A percentile compares a stretch with the other conserved stretches of the same genome.
phyloP scores from a whole-genome alignment of 257 asterid genomes.

The Gentiana straminea region DNA sequence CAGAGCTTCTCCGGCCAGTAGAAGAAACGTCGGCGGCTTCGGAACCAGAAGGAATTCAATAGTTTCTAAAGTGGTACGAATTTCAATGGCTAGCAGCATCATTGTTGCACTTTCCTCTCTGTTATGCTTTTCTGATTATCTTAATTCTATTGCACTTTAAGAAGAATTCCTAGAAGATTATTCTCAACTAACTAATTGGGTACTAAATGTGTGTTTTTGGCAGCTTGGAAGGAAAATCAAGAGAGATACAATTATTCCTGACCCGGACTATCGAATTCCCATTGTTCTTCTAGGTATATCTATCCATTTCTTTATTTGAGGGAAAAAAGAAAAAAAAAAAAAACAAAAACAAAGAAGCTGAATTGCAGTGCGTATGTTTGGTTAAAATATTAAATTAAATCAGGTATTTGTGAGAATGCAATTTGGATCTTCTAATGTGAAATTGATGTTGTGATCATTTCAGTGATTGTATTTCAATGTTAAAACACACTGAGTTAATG shows the following conservation, averaged over 20 bases:
- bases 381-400: too few relatives aligned
- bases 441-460: too few relatives aligned
- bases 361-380: too few relatives aligned
- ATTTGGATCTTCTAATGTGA: too few relatives aligned
- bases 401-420: too few relatives aligned
- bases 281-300: conserved; percentile 56
- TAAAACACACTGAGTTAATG: too few relatives aligned
- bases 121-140: too few relatives aligned
- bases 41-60: conserved; percentile 26
- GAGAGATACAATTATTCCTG: conserved; percentile 67
- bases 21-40: conserved; percentile 13
- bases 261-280: conserved; percentile 83
- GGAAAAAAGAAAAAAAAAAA: too few relatives aligned
- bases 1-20: conserved; percentile 16
- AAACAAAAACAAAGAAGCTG: too few relatives aligned
- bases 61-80: conserved; percentile 47
- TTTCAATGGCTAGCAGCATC: not conserved
- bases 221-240: conserved; percentile 59
- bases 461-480: too few relatives aligned
- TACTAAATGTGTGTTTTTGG: conserved; percentile 7
- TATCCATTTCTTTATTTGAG: too few relatives aligned
- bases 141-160: not conserved
- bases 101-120: too few relatives aligned
- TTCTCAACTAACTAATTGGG: not conserved
- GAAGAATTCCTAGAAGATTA: not conserved